A percentile compares a stretch with the other conserved stretches of the same genome.
Evolutionary conservation across 164 flowering plant species (phyloP).

Genomic region (Magnolia kwangsiensis): DNA sequence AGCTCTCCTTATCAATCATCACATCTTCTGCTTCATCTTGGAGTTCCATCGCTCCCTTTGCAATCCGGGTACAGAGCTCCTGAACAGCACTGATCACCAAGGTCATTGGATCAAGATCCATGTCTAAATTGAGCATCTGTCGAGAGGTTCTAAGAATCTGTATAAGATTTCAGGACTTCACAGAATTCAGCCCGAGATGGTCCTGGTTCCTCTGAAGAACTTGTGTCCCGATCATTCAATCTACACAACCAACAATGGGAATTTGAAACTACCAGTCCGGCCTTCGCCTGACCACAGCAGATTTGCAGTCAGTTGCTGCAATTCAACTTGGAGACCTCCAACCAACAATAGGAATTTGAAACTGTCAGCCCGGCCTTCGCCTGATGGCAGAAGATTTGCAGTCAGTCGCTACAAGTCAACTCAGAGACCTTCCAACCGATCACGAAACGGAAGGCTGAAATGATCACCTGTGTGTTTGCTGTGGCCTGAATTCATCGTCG

Average conservation of each 20-base stretch:
- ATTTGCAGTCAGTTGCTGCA: not conserved
- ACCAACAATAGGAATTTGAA: not conserved
- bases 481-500: not conserved
- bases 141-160: not conserved
- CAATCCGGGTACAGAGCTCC: conserved; percentile 17
- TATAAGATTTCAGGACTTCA: not conserved
- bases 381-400: not conserved
- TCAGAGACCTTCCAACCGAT: too few species aligned
- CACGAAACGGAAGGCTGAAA: not conserved
- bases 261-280: not conserved
- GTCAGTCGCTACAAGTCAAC: not conserved
- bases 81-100: conserved; percentile 2
- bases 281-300: not conserved
- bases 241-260: not conserved
- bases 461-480: not conserved
- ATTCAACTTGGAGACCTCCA: not conserved
- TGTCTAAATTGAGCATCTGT: not conserved
- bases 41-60: not conserved
- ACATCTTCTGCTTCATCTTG: conserved; percentile 9
- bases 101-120: not conserved
- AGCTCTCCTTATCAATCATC: conserved; percentile 13
- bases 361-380: not conserved
- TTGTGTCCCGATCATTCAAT: not conserved
- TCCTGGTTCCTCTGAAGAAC: not conserved
- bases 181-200: not conserved